These are phyloP conservation scores for Phytophthora kernoviae DNA, from an alignment of 352 stramenopile species.

Conservation along the genomic window DNA sequence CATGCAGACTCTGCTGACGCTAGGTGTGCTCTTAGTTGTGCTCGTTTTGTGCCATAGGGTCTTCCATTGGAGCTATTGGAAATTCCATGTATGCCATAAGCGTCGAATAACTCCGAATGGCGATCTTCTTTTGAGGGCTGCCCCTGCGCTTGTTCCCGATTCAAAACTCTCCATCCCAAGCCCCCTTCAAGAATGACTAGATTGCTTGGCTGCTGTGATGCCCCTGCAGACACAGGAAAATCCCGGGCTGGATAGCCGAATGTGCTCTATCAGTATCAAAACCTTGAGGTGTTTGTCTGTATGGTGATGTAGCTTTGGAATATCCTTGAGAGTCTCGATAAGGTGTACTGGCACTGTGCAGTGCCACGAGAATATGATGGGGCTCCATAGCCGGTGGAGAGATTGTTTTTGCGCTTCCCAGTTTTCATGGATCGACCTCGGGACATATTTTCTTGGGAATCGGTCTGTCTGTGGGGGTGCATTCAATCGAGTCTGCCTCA, in stretches of 20 bases:
- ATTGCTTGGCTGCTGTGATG: slow-evolving; percentile 37
- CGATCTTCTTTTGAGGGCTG: slow-evolving; percentile 54
- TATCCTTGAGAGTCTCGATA: slow-evolving; percentile 24
- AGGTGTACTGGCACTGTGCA: slow-evolving; percentile 5
- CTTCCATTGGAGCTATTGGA: slow-evolving; percentile 6
- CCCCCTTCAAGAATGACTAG: slow-evolving; percentile 53
- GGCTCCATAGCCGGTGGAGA: slow-evolving; percentile 10
- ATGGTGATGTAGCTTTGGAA: slow-evolving; percentile 53
- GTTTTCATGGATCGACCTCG: slow-evolving; percentile 11
- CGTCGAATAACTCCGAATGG: slow-evolving; percentile 66
- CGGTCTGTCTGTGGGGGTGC: slow-evolving; percentile 31
- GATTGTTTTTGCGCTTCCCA: slow-evolving; percentile 39
- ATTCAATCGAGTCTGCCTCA: slow-evolving; percentile 41
- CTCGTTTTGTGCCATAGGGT: slow-evolving; percentile 55
- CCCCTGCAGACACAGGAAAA: slow-evolving; percentile 9
- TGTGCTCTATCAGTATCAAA: slow-evolving; percentile 40
- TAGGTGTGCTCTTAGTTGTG: slow-evolving; percentile 59
- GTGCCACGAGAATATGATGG: slow-evolving; percentile 13
- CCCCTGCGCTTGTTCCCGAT: slow-evolving; percentile 26
- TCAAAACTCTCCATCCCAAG: slow-evolving; percentile 14
- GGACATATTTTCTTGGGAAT: slow-evolving; percentile 10
- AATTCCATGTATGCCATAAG: slow-evolving; percentile 51
- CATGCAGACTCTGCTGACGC: slow-evolving; percentile 43
- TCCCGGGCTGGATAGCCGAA: slow-evolving; percentile 23
- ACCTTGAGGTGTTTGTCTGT: slow-evolving; percentile 39